Base-by-base conservation (phyloP, 768 basidiomycete genomes). In the Lactifluus subvellereus region DNA sequence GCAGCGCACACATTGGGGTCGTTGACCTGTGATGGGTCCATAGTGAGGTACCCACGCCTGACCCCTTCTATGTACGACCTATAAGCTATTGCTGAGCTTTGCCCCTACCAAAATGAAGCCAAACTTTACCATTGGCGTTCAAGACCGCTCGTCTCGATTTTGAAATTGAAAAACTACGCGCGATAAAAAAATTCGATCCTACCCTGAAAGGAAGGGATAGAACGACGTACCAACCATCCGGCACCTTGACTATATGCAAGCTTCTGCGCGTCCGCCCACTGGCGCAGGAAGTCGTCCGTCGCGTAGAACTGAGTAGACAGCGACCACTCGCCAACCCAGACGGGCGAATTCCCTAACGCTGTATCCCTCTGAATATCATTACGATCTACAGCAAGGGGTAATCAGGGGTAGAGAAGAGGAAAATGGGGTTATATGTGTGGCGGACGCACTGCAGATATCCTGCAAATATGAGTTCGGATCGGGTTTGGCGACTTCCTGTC, bases 181-280 rank as follows among this genome's bases (percentile, higher is more conserved):
- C 13, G 3, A 32, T 37, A 14, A 30, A 20, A 42, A 13, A 42
- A 49, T 6, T 10, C 20, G 18, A 8, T 2, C 18, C 6, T 11
- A 13, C 4, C 51, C 22, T 18, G 5, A 2, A 6, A 43, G 37
- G 18, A 10, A 22, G 33, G 11, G 16, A 8, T 1, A 4, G 42
- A 33, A 22, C 51, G 2, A 77, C 84, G 74, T 65, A 87, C 86
- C 48, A 88, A 78, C 86, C 87, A 89, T 33, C 87, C 87, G 2
- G 79, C 78, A 38, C 79, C 77, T 63, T 85, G 73, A 58, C 79
- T 78, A 59, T 88, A 89, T 0, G 80, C 76, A 43, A 83, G 72
- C 71, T 89, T 89, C 72, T 89, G 88, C 27, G 88, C 86, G 67
- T 89, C 88, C 10, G 86, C 88, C 88, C 88, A 89, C 69, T 86